These are phyloP conservation scores for Eutrema japonicum DNA, from an alignment of 345 rosid species.

Conservation along the genomic window DNA sequence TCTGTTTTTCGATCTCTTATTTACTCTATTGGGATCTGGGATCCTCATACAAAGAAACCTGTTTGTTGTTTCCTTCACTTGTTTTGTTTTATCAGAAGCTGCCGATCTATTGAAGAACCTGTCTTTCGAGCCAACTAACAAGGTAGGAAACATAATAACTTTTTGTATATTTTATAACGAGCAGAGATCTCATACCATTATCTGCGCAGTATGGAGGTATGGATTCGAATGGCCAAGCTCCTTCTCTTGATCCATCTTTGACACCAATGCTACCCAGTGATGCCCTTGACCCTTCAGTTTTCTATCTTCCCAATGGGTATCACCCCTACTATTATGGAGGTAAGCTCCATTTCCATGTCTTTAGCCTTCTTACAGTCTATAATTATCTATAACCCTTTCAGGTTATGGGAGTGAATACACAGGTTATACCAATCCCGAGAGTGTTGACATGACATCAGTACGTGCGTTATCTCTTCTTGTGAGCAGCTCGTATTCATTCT, in stretches of 20 bases:
- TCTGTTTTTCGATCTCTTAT: not conserved
- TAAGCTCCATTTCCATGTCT: not conserved
- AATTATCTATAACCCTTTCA: not conserved
- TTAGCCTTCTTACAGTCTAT: not conserved
- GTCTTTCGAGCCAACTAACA: conserved; percentile 60
- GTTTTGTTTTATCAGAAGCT: conserved; percentile 49
- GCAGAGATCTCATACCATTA: not conserved
- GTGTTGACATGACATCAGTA: conserved; percentile 63
- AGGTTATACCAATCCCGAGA: conserved; percentile 55
- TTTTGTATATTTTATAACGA: not conserved
- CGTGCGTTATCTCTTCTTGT: conserved; percentile 21
- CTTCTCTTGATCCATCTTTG: too few relatives aligned
- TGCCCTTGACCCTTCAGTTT: conserved; percentile 54
- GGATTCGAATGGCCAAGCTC: conserved; percentile 40
- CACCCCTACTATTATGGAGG: conserved; percentile 58
- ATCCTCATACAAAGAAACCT: not conserved
- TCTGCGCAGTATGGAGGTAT: conserved; percentile 51
- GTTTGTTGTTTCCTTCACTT: conserved; percentile 51
- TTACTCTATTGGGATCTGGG: not conserved
- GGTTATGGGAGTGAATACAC: conserved; percentile 48
- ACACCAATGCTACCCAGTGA: too few relatives aligned
- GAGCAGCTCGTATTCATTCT: too few relatives aligned
- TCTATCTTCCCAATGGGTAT: conserved; percentile 61
- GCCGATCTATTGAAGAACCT: conserved; percentile 69
- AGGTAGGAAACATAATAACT: conserved; percentile 43